Conservation (phyloP, 2,329 filamentous ascomycete species). For the Orbilia javanica region DNA sequence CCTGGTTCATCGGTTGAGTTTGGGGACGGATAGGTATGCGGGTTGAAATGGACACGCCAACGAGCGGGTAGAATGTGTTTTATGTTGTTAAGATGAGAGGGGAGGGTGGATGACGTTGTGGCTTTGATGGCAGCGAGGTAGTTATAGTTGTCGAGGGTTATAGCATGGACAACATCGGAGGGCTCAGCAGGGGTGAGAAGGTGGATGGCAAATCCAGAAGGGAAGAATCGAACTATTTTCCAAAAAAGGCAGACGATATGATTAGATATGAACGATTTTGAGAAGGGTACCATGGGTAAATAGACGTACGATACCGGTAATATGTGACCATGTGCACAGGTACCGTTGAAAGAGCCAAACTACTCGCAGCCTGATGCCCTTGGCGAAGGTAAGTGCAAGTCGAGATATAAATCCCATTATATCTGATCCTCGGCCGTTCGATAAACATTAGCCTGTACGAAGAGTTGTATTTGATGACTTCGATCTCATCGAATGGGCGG, state of each 20-base stretch:
- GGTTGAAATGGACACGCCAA: slow-evolving; percentile 73
- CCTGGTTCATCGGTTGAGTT: slow-evolving; percentile 62
- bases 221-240: slow-evolving; percentile 80
- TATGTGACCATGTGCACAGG: slow-evolving; percentile 97
- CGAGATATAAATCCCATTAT: slow-evolving; percentile 95
- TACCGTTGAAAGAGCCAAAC: slow-evolving; percentile 77
- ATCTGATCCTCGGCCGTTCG: slow-evolving; percentile 79
- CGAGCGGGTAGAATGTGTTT: slow-evolving; percentile 72
- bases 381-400: slow-evolving; percentile 94
- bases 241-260: too few relatives aligned
- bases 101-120: slow-evolving; percentile 64
- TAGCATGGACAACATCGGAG: slow-evolving; percentile 84
- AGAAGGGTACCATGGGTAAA: not conserved
- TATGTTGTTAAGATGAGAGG: slow-evolving; percentile 55
- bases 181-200: slow-evolving; percentile 86
- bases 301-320: slow-evolving; percentile 79
- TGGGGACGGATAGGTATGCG: slow-evolving; percentile 61
- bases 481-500: slow-evolving; percentile 64
- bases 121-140: slow-evolving; percentile 69
- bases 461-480: slow-evolving; percentile 63
- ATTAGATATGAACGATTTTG: not conserved
- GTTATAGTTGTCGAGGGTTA: slow-evolving; percentile 73
- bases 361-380: slow-evolving; percentile 78
- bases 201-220: slow-evolving; percentile 85
- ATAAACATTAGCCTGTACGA: slow-evolving; percentile 59